phyloP scores from a whole-genome alignment of 2,329 filamentous ascomycete genomes.

The Aspergillus sergii region DNA sequence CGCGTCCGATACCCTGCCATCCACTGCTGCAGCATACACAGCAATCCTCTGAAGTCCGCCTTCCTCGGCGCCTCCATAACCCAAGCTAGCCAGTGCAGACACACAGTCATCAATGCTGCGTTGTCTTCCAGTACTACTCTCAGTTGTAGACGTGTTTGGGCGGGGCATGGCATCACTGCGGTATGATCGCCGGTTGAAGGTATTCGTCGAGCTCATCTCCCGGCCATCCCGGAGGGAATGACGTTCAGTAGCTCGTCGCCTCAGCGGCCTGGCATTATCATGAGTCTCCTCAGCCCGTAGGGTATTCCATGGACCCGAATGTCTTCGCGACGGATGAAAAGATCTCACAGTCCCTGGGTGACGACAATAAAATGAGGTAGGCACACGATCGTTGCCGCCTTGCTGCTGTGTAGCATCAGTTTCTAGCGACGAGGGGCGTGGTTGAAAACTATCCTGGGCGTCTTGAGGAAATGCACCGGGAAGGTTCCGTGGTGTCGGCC shows the following conservation, averaged over 20 bases:
- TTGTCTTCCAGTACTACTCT: not conserved
- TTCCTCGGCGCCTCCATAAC: constrained; percentile 40
- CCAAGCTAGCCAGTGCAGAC: constrained; percentile 41
- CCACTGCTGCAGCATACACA: constrained; percentile 49
- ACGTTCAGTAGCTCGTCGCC: constrained; percentile 33
- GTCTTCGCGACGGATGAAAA: constrained; percentile 5
- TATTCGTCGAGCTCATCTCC: not conserved
- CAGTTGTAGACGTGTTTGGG: not conserved
- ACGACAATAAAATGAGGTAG: not conserved
- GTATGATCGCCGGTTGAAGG: constrained; percentile 7
- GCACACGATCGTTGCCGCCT: not conserved
- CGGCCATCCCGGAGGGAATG: constrained; percentile 19
- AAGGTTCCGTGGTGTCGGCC: not conserved
- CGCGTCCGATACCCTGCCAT: constrained; percentile 46
- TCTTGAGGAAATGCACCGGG: constrained; percentile 20
- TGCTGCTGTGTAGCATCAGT: not conserved
- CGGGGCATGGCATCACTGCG: not conserved
- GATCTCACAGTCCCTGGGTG: constrained; percentile 10
- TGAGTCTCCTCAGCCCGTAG: constrained; percentile 2
- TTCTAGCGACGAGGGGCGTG: not conserved
- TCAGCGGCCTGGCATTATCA: constrained; percentile 15
- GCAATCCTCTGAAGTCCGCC: constrained; percentile 42
- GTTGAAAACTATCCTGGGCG: constrained; percentile 1
- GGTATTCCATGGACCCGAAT: constrained; percentile 24
- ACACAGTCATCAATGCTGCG: constrained; percentile 41